These are phyloP conservation scores for Panicum miliaceum DNA, from an alignment of 176 grass and related monocot species.

Conservation along the genomic window DNA sequence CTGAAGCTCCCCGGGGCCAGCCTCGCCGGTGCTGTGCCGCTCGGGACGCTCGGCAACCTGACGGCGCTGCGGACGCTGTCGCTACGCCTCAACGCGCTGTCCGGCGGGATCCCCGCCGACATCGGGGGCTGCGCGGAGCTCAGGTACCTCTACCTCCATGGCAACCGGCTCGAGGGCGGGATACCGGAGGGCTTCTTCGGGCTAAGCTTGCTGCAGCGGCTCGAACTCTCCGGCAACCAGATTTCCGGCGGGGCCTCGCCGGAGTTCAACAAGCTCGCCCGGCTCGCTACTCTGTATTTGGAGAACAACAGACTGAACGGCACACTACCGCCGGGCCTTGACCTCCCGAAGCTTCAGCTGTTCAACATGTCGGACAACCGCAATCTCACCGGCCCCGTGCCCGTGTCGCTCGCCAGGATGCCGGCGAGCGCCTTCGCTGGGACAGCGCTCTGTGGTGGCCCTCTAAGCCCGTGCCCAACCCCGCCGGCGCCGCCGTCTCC, in stretches of 20 bases:
- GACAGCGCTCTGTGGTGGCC: constrained; percentile 56
- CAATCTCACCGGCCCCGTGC: constrained; percentile 61
- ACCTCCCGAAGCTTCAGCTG: constrained; percentile 35
- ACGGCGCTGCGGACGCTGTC: constrained; percentile 60
- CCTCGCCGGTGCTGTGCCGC: constrained; percentile 47
- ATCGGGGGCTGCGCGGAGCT: constrained; percentile 57
- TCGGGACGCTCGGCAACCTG: constrained; percentile 63
- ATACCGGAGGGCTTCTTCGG: constrained; percentile 60
- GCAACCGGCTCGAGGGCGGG: constrained; percentile 52
- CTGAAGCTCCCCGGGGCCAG: constrained; percentile 51
- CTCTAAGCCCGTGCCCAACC: constrained; percentile 48
- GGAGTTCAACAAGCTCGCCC: constrained; percentile 57
- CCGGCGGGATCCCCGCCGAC: constrained; percentile 66
- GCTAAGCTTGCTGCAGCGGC: constrained; percentile 51
- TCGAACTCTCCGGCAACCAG: constrained; percentile 57
- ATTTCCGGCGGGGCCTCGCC: constrained; percentile 46
- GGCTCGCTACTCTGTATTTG: constrained; percentile 53
- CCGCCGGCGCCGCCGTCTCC: constrained; percentile 28
- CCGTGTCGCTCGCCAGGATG: constrained; percentile 38
- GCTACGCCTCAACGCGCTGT: constrained; percentile 69
- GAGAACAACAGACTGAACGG: constrained; percentile 60
- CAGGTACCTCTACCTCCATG: constrained; percentile 45
- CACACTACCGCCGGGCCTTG: constrained; percentile 48
- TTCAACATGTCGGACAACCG: constrained; percentile 78
- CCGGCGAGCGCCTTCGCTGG: constrained; percentile 44